Evolutionary conservation across 345 rosid species (phyloP), one percentile per base, ranked within the genome.

Genomic region (Punica granatum): DNA sequence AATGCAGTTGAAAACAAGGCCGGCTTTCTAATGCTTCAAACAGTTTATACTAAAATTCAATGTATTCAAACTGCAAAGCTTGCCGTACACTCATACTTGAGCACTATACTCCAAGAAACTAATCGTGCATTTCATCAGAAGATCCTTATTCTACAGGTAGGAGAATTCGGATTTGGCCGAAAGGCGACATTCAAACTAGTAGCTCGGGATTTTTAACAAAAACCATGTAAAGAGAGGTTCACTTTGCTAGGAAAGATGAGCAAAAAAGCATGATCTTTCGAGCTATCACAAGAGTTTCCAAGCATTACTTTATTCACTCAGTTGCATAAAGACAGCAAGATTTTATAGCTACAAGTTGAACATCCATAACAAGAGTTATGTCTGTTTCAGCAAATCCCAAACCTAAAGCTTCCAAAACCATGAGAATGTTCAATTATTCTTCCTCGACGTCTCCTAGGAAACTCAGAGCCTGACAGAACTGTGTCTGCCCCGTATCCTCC

Each of bases 391-490:
- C 61, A 56, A 56, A 28, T 14, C 3, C 18, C 61, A 56, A 13
- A 44, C 15, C 49, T 10, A 56, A 76, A 71, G 66, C 63, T 74
- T 70, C 35, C 9, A 34, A 66, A 64, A 44, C 23, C 35, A 31
- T 64, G 59, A 41, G 54, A 5, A 39, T 31, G 28, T 28, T 41
- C 15, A 8, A 23, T 54, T 31, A 39, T 64, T 75, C 65, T 51
- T 69, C 75, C 35, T 35, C 78, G 37, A 56, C 71, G 21, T 72
- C 84, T 64, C 64, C 86, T 60, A 71, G 80, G 76, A 89, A 85
- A 62, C 69, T 73, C 71, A 85, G 72, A 70, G 79, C 73, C 69
- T 78, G 84, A 71, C 78, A 76, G 73, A 83, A 80, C 36, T 75
- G 33, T 30, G 10, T 2, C 60, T 7, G 43, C 49, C 39, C 70